phyloP scores from a whole-genome alignment of 176 grass and related monocot species.

The Carex littledalei region DNA sequence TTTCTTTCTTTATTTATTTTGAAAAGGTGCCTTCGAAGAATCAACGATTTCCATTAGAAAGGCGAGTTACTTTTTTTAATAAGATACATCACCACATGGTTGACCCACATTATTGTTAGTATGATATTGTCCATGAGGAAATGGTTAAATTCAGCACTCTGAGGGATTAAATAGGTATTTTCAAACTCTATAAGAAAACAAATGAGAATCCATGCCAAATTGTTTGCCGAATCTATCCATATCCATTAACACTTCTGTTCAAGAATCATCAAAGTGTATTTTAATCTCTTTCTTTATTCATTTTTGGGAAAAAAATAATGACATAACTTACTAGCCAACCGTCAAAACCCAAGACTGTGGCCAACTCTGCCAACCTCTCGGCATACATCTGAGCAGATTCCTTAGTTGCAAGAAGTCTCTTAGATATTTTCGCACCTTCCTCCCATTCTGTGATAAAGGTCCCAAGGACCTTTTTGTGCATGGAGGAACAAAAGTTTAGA shows the following conservation, averaged over 20 bases:
- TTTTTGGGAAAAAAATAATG: background rate
- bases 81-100: background rate
- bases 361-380: conserved; percentile 62
- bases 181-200: background rate
- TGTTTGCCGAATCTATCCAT: background rate
- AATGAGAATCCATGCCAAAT: background rate
- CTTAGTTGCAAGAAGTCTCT: conserved; percentile 59
- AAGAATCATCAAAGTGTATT: background rate
- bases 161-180: background rate
- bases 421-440: conserved; percentile 42
- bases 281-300: background rate
- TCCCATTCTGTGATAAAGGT: conserved; percentile 84
- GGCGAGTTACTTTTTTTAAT: background rate
- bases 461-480: conserved; percentile 57
- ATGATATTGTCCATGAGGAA: background rate
- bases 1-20: background rate
- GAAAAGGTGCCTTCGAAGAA: background rate
- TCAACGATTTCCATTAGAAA: background rate
- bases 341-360: conserved; percentile 62
- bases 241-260: background rate
- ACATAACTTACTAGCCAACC: conserved; percentile 77
- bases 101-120: background rate
- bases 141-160: background rate
- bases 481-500: background rate
- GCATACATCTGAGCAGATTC: conserved; percentile 76